A percentile compares a stretch with the other conserved stretches of the same genome.
phyloP scores from a whole-genome alignment of 495 filamentous ascomycete genomes.

The Neurospora terricola region DNA sequence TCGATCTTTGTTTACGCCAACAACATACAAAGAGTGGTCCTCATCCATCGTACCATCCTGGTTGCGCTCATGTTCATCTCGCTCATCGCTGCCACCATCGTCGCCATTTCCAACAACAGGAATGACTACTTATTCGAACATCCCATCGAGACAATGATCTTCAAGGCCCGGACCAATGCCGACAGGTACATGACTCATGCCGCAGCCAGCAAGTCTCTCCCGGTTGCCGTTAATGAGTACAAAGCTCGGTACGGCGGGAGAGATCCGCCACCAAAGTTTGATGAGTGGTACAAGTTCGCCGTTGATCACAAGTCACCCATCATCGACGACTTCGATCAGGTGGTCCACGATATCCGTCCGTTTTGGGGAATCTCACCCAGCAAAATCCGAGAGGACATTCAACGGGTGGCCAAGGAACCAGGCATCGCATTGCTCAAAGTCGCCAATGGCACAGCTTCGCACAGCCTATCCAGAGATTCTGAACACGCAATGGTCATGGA shows the following conservation, averaged over 20 bases:
- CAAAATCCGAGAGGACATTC: constrained; percentile 41
- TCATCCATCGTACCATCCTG: constrained; percentile 29
- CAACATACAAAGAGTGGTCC: constrained; percentile 28
- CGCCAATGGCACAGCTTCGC: constrained; percentile 36
- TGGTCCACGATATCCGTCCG: constrained; percentile 57
- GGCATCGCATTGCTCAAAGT: constrained; percentile 33
- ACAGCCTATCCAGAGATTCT: constrained; percentile 31
- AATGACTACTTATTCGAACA: constrained; percentile 19
- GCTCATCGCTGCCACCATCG: constrained; percentile 23
- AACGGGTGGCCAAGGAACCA: constrained; percentile 26
- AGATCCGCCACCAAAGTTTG: constrained; percentile 53
- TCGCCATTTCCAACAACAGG: constrained; percentile 11
- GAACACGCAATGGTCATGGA: constrained; percentile 47
- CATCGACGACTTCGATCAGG: constrained; percentile 69
- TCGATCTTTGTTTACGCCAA: constrained; percentile 29
- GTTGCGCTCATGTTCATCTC: constrained; percentile 22
- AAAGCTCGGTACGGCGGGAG: constrained; percentile 43
- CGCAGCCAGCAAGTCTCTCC: constrained; percentile 39
- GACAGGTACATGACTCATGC: constrained; percentile 35
- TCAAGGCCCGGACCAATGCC: constrained; percentile 37
- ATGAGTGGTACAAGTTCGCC: constrained; percentile 68
- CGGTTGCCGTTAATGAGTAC: constrained; percentile 49
- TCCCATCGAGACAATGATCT: constrained; percentile 44
- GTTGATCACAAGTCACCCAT: constrained; percentile 49
- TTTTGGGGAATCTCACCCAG: constrained; percentile 62